Conservation (phyloP, 2,329 filamentous ascomycete genomes). For the Talaromyces marneffei region DNA sequence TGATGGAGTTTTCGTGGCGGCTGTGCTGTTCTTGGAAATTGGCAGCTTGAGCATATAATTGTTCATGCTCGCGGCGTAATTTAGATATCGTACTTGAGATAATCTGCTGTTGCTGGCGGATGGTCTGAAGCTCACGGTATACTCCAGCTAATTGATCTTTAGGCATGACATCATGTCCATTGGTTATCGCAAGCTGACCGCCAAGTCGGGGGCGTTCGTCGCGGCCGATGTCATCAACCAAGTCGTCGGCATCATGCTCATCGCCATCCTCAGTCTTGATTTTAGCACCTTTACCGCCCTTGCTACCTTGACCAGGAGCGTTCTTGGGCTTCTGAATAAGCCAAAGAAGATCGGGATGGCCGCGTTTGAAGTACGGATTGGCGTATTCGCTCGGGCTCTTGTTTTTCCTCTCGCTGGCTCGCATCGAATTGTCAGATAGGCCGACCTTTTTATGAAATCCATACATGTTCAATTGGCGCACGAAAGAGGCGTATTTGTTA, state of each 20-base stretch:
- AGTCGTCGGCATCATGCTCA: conserved; percentile 59
- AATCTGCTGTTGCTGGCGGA: conserved; percentile 78
- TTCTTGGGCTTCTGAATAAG: conserved; percentile 93
- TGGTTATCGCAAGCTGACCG: conserved; percentile 40
- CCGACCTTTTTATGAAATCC: conserved; percentile 68
- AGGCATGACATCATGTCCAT: conserved; percentile 41
- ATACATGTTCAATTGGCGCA: conserved; percentile 64
- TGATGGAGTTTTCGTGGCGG: conserved; percentile 97
- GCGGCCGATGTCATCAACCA: conserved; percentile 37
- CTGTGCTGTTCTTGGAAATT: conserved; percentile 89
- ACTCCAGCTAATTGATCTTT: conserved; percentile 72
- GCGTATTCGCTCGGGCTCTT: conserved; percentile 98
- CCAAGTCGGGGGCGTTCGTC: conserved; percentile 31
- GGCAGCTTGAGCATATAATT: conserved; percentile 79
- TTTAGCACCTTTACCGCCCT: conserved; percentile 34
- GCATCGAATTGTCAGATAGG: conserved; percentile 94
- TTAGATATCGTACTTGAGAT: conserved; percentile 78
- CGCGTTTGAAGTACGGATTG: conserved; percentile 91
- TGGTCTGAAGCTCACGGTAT: conserved; percentile 70
- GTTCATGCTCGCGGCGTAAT: conserved; percentile 77
- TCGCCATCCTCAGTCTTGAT: conserved; percentile 55
- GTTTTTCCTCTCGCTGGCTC: conserved; percentile 91
- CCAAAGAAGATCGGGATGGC: conserved; percentile 88
- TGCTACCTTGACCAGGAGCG: conserved; percentile 49
- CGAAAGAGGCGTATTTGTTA: conserved; percentile 73